Percentiles rank a stretch among this genome's conserved stretches.
Evolutionary conservation across 352 stramenopile genomes (phyloP).

Genomic region (Ochromonadaceae sp.): DNA sequence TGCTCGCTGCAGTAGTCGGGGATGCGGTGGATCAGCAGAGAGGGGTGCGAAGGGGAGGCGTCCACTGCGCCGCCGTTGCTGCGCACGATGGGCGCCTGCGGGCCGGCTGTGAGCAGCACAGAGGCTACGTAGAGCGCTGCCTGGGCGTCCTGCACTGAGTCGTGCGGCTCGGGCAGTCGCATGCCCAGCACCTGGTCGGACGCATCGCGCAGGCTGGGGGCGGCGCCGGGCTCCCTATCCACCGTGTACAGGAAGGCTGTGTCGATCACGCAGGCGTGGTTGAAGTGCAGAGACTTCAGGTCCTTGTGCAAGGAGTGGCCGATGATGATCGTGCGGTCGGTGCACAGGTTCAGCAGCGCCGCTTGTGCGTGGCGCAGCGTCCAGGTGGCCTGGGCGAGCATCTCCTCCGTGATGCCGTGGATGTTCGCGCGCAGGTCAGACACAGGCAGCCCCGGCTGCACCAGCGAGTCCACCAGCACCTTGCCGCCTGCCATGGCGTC

Average conservation of each 20-base stretch:
- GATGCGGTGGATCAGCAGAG: slow-evolving; percentile 49
- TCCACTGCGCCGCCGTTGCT: slow-evolving; percentile 2
- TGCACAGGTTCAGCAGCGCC: slow-evolving; percentile 46
- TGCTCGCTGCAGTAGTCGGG: slow-evolving; percentile 31
- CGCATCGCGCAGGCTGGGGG: slow-evolving; percentile 40
- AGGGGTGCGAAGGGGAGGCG: not conserved
- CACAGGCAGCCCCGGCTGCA: slow-evolving; percentile 47
- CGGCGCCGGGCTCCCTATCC: slow-evolving; percentile 26
- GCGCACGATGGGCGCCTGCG: not conserved
- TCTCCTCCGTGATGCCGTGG: slow-evolving; percentile 44
- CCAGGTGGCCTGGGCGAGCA: slow-evolving; percentile 42
- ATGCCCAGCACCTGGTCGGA: slow-evolving; percentile 32
- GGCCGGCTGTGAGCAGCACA: not conserved
- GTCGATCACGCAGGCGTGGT: slow-evolving; percentile 35
- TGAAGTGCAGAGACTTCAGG: slow-evolving; percentile 43
- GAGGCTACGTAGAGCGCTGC: slow-evolving; percentile 33
- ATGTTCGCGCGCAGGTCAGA: slow-evolving; percentile 42
- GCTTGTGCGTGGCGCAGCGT: slow-evolving; percentile 47
- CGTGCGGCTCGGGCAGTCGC: slow-evolving; percentile 43
- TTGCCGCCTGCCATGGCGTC: slow-evolving; percentile 34
- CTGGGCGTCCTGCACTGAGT: slow-evolving; percentile 47
- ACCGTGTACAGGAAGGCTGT: slow-evolving; percentile 41
- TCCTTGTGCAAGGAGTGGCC: slow-evolving; percentile 52
- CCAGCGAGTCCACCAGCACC: slow-evolving; percentile 49
- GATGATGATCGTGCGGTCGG: slow-evolving; percentile 46